These are phyloP conservation scores for Xylaria sp. DNA, from an alignment of 2,329 filamentous ascomycete genomes.

Conservation along the genomic window DNA sequence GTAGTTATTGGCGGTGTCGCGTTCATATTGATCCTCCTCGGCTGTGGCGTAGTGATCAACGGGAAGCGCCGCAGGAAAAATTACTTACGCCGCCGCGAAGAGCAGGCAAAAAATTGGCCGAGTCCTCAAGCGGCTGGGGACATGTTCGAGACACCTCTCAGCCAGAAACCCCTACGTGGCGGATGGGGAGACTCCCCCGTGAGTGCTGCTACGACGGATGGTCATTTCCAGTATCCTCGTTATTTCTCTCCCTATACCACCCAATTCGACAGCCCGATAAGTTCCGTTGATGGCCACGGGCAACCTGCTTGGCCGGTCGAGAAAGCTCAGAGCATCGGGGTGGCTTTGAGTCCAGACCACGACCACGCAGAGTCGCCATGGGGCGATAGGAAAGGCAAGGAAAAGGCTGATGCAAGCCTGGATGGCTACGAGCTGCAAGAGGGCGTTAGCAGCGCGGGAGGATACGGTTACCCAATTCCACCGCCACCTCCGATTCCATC, in stretches of 20 bases:
- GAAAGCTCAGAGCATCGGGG: conserved; percentile 47
- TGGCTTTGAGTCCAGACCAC: conserved; percentile 51
- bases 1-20: conserved; percentile 60
- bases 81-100: conserved; percentile 55
- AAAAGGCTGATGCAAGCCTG: conserved; percentile 26
- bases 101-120: conserved; percentile 52
- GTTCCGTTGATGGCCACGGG: conserved; percentile 45
- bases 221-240: conserved; percentile 44
- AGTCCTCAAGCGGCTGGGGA: conserved; percentile 44
- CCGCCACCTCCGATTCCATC: conserved; percentile 28
- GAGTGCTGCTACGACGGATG: conserved; percentile 48
- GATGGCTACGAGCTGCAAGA: conserved; percentile 58
- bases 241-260: conserved; percentile 67
- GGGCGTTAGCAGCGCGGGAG: conserved; percentile 47
- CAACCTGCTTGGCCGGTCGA: conserved; percentile 46
- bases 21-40: conserved; percentile 53
- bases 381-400: conserved; percentile 51
- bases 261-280: conserved; percentile 64
- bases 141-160: conserved; percentile 59
- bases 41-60: conserved; percentile 60
- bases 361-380: conserved; percentile 37
- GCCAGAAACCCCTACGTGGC: conserved; percentile 57
- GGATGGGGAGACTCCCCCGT: conserved; percentile 61
- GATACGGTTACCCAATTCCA: conserved; percentile 26
- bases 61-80: conserved; percentile 61